phyloP scores from a whole-genome alignment of 2,329 filamentous ascomycete genomes.

The Neophaeococcomyces mojaviensis region DNA sequence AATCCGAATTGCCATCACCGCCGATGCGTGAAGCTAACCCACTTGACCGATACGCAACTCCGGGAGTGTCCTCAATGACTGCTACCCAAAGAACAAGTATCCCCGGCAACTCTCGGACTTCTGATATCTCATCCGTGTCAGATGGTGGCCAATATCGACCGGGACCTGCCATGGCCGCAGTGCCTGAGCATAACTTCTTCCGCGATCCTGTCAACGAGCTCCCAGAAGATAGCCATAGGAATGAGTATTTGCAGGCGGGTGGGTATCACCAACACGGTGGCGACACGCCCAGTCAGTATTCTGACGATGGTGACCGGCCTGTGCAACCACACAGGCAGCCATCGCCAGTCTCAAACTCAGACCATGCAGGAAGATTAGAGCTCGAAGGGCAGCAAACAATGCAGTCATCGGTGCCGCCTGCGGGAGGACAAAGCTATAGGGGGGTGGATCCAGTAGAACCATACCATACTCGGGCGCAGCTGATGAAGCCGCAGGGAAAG shows the following conservation, averaged over 20 bases:
- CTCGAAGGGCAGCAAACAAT: not conserved
- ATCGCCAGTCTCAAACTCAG: not conserved
- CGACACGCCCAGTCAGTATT: not conserved
- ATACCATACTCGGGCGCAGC: not conserved
- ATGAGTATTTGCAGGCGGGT: not conserved
- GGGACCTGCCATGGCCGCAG: slow-evolving; percentile 4
- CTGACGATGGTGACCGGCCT: not conserved
- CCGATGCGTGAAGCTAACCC: slow-evolving; percentile 10
- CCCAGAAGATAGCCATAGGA: not conserved
- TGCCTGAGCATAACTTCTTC: not conserved
- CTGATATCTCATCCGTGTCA: slow-evolving; percentile 1
- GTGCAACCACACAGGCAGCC: not conserved
- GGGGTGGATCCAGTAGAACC: slow-evolving; percentile 3
- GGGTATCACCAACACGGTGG: not conserved
- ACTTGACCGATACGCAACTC: slow-evolving; percentile 3
- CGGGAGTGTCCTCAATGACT: not conserved
- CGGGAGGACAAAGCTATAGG: not conserved
- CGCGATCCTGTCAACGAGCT: not conserved
- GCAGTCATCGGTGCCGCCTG: not conserved
- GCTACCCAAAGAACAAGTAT: not conserved
- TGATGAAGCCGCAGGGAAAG: not conserved
- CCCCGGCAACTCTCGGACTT: slow-evolving; percentile 1
- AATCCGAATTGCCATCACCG: slow-evolving; percentile 18
- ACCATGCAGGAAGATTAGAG: not conserved
- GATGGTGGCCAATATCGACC: slow-evolving; percentile 4